phyloP scores from a whole-genome alignment of 2,329 filamentous ascomycete genomes.

The Plectosphaerella sp. region DNA sequence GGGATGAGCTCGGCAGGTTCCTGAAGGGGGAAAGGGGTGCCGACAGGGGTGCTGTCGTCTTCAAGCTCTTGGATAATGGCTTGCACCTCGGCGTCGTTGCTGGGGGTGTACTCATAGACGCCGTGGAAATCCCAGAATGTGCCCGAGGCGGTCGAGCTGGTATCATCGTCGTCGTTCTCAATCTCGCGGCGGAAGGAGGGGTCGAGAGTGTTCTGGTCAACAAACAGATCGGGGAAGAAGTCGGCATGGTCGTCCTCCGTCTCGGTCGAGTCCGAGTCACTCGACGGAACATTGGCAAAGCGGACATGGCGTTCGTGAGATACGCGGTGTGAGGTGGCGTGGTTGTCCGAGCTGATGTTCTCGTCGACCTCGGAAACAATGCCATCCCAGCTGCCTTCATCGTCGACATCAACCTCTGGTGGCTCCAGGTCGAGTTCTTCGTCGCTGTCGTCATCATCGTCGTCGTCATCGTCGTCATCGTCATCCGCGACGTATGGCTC shows the following conservation, averaged over 20 bases:
- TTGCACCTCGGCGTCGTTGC: conserved; percentile 36
- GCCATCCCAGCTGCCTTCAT: conserved; percentile 51
- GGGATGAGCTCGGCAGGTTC: conserved; percentile 16
- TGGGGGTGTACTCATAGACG: conserved; percentile 31
- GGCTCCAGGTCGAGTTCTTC: conserved; percentile 34
- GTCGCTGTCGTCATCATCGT: conserved; percentile 33
- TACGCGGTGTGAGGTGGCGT: conserved; percentile 18
- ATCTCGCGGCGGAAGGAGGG: conserved; percentile 70
- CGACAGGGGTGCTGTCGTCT: conserved; percentile 35
- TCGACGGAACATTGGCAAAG: conserved; percentile 63
- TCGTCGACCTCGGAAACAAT: conserved; percentile 46
- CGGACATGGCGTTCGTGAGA: conserved; percentile 62
- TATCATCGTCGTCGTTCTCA: conserved; percentile 55
- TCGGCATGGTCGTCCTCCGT: conserved; percentile 58
- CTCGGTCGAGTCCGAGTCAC: conserved; percentile 63
- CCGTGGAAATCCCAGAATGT: conserved; percentile 62
- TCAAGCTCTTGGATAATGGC: conserved; percentile 29
- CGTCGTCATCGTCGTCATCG: conserved; percentile 28
- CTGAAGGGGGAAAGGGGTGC: conserved; percentile 29
- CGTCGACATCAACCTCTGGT: conserved; percentile 30
- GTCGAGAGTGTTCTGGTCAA: conserved; percentile 69
- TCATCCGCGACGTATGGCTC: conserved; percentile 24
- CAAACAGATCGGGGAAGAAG: conserved; percentile 74
- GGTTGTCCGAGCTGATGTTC: conserved; percentile 36
- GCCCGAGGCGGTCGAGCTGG: conserved; percentile 51